These are phyloP conservation scores for Aspergillus cavernicola DNA, from an alignment of 495 filamentous ascomycete genomes.

Conservation along the genomic window DNA sequence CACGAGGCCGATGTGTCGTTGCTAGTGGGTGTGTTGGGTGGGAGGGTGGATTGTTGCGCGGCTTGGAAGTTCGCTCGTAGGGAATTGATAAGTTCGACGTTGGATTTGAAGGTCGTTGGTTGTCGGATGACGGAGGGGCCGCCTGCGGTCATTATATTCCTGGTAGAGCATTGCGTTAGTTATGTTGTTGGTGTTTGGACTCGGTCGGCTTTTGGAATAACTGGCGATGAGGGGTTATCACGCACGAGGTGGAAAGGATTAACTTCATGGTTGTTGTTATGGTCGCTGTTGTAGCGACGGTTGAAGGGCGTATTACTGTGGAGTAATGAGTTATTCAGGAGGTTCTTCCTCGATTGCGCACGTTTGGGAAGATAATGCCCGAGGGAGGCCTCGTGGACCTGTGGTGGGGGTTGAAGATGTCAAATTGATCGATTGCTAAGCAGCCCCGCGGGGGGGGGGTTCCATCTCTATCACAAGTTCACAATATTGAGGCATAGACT, in stretches of 20 bases:
- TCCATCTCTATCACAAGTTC: no score
- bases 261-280: slow-evolving; percentile 56
- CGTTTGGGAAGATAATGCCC: neutral
- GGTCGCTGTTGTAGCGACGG: no score
- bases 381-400: slow-evolving; percentile 1
- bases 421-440: slow-evolving; percentile 23
- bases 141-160: slow-evolving; percentile 75
- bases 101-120: slow-evolving; percentile 69
- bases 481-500: no score
- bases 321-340: neutral
- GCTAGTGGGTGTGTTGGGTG: slow-evolving; percentile 22
- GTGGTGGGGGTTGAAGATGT: neutral
- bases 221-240: slow-evolving; percentile 7
- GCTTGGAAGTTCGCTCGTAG: slow-evolving; percentile 75
- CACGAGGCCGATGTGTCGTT: slow-evolving; percentile 43
- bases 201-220: neutral
- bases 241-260: slow-evolving; percentile 85
- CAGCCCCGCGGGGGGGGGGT: slow-evolving; percentile 10
- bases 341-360: neutral
- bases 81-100: slow-evolving; percentile 83
- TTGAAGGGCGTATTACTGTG: neutral
- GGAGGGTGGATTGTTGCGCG: slow-evolving; percentile 56
- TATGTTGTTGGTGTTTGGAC: neutral
- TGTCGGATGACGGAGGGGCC: slow-evolving; percentile 78
- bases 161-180: slow-evolving; percentile 29